Conservation (phyloP, 768 basidiomycete genomes). For the Boletus subparvulus region DNA sequence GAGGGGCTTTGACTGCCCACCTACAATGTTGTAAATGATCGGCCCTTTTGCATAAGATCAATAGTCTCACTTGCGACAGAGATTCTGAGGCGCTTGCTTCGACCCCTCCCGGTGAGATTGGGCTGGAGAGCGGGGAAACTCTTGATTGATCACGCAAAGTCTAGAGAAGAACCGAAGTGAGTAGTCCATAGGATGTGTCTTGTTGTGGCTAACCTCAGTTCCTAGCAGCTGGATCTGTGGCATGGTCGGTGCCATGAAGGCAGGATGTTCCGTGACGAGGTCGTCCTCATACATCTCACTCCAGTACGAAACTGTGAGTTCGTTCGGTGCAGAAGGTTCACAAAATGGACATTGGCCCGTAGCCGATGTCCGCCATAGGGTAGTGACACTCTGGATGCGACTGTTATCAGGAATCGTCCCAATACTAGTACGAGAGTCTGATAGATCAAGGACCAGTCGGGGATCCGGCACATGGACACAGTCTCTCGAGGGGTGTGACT, state of each 20-base stretch:
- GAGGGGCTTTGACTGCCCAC: slow-evolving; percentile 2
- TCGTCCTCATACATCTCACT: neutral
- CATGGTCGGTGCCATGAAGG: neutral
- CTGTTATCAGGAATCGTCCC: neutral
- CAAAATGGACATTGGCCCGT: neutral
- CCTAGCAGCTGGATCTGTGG: neutral
- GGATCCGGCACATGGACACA: neutral
- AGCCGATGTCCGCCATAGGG: neutral
- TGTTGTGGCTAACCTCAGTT: neutral
- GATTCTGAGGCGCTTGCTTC: neutral
- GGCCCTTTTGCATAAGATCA: neutral
- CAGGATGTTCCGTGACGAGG: neutral
- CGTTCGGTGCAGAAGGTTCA: neutral
- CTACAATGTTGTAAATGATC: slow-evolving; percentile 2
- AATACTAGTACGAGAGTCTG: neutral
- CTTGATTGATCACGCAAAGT: neutral
- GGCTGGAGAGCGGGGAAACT: neutral
- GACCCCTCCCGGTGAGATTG: neutral
- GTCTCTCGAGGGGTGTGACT: neutral
- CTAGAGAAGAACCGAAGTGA: neutral
- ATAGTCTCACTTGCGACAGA: slow-evolving; percentile 1
- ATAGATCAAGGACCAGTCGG: neutral
- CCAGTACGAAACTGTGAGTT: neutral
- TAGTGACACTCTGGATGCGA: neutral
- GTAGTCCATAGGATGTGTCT: neutral